These are phyloP conservation scores for Terfezia boudieri DNA, from an alignment of 495 filamentous ascomycete genomes.

Conservation along the genomic window DNA sequence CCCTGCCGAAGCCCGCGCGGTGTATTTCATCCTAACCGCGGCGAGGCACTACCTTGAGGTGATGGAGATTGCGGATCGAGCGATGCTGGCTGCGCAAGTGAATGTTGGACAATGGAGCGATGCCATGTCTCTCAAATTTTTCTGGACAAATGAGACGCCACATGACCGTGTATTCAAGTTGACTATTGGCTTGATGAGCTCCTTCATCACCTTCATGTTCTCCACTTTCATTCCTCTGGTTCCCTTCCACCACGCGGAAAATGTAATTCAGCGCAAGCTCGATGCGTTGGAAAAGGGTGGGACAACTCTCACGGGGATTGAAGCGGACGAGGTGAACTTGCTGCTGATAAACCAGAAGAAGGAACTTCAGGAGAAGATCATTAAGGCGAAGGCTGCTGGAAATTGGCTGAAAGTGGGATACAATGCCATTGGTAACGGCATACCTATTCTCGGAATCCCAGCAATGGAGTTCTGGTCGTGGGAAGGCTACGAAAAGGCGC, in stretches of 20 bases:
- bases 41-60: conserved; percentile 12
- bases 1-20: conserved; percentile 5
- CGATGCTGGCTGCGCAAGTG: conserved; percentile 1
- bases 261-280: not conserved
- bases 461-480: not conserved
- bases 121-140: not conserved
- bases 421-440: not conserved
- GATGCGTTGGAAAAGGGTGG: not conserved
- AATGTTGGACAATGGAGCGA: not conserved
- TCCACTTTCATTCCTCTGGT: not conserved
- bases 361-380: not conserved
- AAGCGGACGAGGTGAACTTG: not conserved
- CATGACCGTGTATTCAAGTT: not conserved
- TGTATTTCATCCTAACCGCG: conserved; percentile 12
- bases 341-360: not conserved
- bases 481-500: not conserved
- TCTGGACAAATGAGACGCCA: not conserved
- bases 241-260: not conserved
- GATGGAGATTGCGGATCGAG: conserved; percentile 6
- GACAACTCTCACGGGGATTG: not conserved
- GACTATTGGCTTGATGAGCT: not conserved
- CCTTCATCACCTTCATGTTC: not conserved
- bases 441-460: not conserved
- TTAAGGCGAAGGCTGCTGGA: not conserved
- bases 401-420: not conserved